Evolutionary conservation across 192 early-diverging fungal species (phyloP), one percentile per base, ranked within the genome.

Genomic region (Podila minutissima): DNA sequence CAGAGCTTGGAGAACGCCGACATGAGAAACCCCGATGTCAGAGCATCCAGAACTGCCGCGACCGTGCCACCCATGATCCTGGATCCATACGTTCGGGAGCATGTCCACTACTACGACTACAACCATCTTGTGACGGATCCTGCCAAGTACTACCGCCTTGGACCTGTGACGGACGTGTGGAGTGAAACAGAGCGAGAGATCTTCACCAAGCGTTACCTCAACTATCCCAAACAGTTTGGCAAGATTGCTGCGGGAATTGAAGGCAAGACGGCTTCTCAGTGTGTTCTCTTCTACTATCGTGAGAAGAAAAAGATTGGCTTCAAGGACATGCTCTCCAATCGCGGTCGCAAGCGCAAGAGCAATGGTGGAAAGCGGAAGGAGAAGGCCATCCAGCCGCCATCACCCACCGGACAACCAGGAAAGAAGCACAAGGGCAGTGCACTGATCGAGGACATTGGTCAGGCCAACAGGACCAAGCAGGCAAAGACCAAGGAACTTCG

Each of bases 271-370:
- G 89, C 90, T 32, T 86, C 87, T 41, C 89, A 92, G 62, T 95
- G 93, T 57, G 92, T 94, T 24, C 70, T 92, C 46, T 92, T 92
- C 49, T 95, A 95, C 76, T 95, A 95, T 76, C 88, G 93, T 31
- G 91, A 91, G 59, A 94, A 95, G 83, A 92, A 93, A 63, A 88
- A 85, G 28, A 86, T 93, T 61, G 86, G 89, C 26, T 88, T 93
- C 64, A 94, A 94, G 84, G 88, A 86, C 1, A 79, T 94, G 49
- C 85, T 91, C 59, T 74, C 83, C 59, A 90, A 69, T 64, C 85
- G 75, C 49, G 83, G 73, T 59, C 86, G 82, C 59, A 89, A 84
- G 33, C 66, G 71, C 41, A 82, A 85, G 20, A 33, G 64, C 60
- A 57, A 65, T 48, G 69, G 50, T 67, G 76, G 32, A 49, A 87